Evolutionary conservation across 2,329 filamentous ascomycete species (phyloP).

Genomic region (Pseudogymnoascus sp.): DNA sequence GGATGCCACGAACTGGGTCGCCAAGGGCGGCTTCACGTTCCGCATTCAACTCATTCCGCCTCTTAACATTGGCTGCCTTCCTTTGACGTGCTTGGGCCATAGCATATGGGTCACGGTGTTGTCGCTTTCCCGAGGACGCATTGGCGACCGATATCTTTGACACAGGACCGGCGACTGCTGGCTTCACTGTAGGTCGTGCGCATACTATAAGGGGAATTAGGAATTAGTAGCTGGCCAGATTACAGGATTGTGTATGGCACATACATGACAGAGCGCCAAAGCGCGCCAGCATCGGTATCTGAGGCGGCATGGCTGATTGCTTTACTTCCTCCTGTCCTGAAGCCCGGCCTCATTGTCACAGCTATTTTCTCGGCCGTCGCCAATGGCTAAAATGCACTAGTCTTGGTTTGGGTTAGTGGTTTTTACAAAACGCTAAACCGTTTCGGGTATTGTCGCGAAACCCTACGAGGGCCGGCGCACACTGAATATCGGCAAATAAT

Average conservation of each 20-base stretch:
- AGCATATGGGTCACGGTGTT: constrained; percentile 72
- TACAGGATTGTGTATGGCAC: constrained; percentile 22
- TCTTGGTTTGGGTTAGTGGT: not conserved
- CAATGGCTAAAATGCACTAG: not conserved
- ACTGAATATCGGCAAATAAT: constrained; percentile 23
- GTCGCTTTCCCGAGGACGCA: constrained; percentile 55
- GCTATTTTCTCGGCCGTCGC: constrained; percentile 10
- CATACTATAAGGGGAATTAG: constrained; percentile 41
- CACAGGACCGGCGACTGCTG: constrained; percentile 42
- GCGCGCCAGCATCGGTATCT: constrained; percentile 53
- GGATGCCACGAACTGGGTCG: constrained; percentile 68
- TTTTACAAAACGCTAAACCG: not conserved
- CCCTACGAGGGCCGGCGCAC: constrained; percentile 6
- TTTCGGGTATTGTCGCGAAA: not conserved
- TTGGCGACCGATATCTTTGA: constrained; percentile 58
- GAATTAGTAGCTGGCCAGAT: constrained; percentile 11
- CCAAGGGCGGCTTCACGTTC: constrained; percentile 60
- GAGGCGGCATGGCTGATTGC: constrained; percentile 51
- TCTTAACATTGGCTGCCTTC: constrained; percentile 73
- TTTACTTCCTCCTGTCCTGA: constrained; percentile 10
- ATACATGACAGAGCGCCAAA: constrained; percentile 54
- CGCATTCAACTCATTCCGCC: constrained; percentile 60
- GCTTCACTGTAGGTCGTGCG: constrained; percentile 46
- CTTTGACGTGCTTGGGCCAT: constrained; percentile 74
- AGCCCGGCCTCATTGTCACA: not conserved